These are phyloP conservation scores for Nakataea oryzae DNA, from an alignment of 2,329 filamentous ascomycete species.

Conservation along the genomic window DNA sequence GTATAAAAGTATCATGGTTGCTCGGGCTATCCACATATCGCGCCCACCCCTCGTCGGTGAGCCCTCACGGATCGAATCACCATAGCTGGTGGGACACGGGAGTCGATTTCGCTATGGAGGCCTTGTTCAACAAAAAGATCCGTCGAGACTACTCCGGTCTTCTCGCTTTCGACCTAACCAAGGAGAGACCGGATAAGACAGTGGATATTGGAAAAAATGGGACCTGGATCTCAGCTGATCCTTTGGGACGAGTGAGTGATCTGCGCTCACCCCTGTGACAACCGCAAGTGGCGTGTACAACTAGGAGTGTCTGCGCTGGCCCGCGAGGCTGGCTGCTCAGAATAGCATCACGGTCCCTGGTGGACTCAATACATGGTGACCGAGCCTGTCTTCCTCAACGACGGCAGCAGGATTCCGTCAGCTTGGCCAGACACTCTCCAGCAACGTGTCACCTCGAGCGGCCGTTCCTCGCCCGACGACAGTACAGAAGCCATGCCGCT, in stretches of 20 bases:
- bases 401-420: not conserved
- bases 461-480: not conserved
- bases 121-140: not conserved
- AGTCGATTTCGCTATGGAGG: not conserved
- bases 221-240: constrained; percentile 7
- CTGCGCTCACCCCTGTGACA: too few relatives aligned
- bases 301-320: too few relatives aligned
- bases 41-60: not conserved
- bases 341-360: not conserved
- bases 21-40: too few relatives aligned
- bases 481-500: not conserved
- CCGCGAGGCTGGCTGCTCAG: too few relatives aligned
- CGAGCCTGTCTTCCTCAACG: not conserved
- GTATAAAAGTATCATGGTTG: too few relatives aligned
- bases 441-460: not conserved
- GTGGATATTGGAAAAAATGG: constrained; percentile 9
- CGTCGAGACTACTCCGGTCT: not conserved
- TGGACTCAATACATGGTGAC: not conserved
- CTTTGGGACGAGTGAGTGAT: constrained; percentile 7
- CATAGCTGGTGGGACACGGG: not conserved
- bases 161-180: not conserved
- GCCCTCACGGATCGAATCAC: not conserved
- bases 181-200: constrained; percentile 6
- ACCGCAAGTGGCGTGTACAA: too few relatives aligned
- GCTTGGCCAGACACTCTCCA: not conserved